Evolutionary conservation across 176 grass and related monocot species (phyloP).

Genomic region (Oryza australiensis): DNA sequence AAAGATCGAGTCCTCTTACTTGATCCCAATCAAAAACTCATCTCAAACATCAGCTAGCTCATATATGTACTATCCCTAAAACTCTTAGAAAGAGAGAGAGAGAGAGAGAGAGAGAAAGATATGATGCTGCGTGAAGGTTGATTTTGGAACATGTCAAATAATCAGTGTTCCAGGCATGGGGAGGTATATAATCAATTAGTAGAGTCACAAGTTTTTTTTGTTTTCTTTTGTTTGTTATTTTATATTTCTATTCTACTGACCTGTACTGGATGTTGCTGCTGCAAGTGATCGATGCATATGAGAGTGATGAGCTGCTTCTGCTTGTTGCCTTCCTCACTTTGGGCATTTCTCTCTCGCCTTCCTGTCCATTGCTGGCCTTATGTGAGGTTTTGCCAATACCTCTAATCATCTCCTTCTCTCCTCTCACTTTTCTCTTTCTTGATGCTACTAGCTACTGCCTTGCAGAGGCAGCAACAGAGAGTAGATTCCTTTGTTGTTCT

Average conservation of each 20-base stretch:
- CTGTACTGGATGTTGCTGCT: not conserved
- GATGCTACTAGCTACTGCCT: conserved; percentile 46
- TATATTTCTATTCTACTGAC: conserved; percentile 26
- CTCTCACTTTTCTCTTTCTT: conserved; percentile 14
- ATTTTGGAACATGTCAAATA: conserved; percentile 82
- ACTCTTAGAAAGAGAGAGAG: not conserved
- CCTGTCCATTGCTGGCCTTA: conserved; percentile 28
- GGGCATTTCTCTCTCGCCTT: conserved; percentile 49
- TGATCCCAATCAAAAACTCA: conserved; percentile 32
- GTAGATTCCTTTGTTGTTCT: conserved; percentile 65
- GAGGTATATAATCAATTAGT: conserved; percentile 43
- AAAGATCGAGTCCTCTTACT: conserved; percentile 17
- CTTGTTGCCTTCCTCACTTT: conserved; percentile 51
- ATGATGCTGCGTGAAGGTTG: conserved; percentile 27
- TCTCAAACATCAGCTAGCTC: not conserved
- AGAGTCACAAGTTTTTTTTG: conserved; percentile 19
- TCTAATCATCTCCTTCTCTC: not conserved
- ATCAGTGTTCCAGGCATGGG: conserved; percentile 50
- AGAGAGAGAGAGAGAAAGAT: conserved; percentile 20
- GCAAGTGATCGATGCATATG: conserved; percentile 34
- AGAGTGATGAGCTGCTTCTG: conserved; percentile 41
- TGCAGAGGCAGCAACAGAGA: conserved; percentile 34
- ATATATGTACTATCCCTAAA: not conserved
- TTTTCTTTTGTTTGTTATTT: not conserved
- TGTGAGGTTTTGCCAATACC: conserved; percentile 41